A percentile compares a stretch with the other conserved stretches of the same genome.
Evolutionary conservation across 805 yeast species (phyloP).

Genomic region (Saccharomycopsis schoenii): DNA sequence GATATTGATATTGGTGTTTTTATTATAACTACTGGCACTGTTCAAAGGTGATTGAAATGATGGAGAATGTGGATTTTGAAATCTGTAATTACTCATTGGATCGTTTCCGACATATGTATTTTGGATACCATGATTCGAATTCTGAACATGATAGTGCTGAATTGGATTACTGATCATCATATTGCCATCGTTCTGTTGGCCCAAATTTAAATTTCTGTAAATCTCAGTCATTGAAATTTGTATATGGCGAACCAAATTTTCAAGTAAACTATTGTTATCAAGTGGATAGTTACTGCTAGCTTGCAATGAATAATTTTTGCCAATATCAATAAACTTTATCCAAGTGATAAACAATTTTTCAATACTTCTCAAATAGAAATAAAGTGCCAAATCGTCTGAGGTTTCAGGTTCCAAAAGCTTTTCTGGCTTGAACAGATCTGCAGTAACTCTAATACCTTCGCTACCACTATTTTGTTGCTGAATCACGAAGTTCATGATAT

Average conservation of each 20-base stretch:
- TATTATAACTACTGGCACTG: neutral
- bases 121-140: neutral
- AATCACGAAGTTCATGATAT: neutral
- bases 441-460: neutral
- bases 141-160: neutral
- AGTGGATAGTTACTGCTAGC: neutral
- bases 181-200: neutral
- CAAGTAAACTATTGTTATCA: conserved; percentile 11
- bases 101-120: neutral
- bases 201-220: conserved; percentile 10
- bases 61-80: neutral
- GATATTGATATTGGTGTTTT: neutral
- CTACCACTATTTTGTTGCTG: neutral
- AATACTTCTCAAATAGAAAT: conserved; percentile 16
- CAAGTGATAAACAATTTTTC: conserved; percentile 18
- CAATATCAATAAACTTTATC: conserved; percentile 18
- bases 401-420: neutral
- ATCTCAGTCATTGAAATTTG: conserved; percentile 12
- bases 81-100: neutral
- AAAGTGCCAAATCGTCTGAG: conserved; percentile 10
- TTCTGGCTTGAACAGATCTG: conserved; percentile 5
- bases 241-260: conserved; percentile 14
- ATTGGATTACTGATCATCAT: neutral
- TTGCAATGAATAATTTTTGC: conserved; percentile 14
- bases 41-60: neutral